Evolutionary conservation across 306 rosid species (phyloP).

Genomic region (Oemleria cerasiformis): DNA sequence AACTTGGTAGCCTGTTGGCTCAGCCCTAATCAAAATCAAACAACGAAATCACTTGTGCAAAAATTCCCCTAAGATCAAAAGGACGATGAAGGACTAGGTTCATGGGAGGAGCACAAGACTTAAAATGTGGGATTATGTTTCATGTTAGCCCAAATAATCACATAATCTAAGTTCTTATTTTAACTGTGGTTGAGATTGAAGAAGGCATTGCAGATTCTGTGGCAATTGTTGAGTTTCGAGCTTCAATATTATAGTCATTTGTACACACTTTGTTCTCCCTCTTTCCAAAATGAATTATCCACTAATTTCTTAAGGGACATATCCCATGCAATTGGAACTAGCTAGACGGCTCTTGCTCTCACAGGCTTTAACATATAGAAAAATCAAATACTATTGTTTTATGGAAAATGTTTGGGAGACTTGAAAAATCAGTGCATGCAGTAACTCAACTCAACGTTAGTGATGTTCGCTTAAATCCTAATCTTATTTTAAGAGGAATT

Average conservation of each 20-base stretch:
- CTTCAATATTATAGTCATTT: conserved; percentile 6
- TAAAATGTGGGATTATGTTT: conserved; percentile 56
- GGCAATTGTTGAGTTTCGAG: conserved; percentile 22
- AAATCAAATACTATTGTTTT: too few relatives aligned
- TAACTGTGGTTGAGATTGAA: conserved; percentile 32
- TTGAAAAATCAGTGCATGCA: too few relatives aligned
- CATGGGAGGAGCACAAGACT: conserved; percentile 62
- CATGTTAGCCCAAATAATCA: conserved; percentile 10
- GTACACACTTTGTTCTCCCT: conserved; percentile 13
- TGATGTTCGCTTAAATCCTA: too few relatives aligned
- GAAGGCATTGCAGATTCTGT: conserved; percentile 32
- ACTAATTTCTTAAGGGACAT: neutral
- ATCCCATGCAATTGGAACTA: conserved; percentile 23
- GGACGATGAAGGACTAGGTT: neutral
- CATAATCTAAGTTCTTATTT: conserved; percentile 19
- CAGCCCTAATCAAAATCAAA: neutral
- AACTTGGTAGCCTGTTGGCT: neutral
- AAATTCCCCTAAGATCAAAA: neutral
- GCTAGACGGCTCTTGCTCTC: neutral
- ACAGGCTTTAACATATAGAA: too few relatives aligned
- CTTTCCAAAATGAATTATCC: neutral
- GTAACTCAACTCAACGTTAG: too few relatives aligned
- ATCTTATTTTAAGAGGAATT: too few relatives aligned
- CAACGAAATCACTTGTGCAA: neutral
- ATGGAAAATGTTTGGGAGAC: too few relatives aligned